Evolutionary conservation across 306 rosid genomes (phyloP).

Genomic region (Datisca glomerata): DNA sequence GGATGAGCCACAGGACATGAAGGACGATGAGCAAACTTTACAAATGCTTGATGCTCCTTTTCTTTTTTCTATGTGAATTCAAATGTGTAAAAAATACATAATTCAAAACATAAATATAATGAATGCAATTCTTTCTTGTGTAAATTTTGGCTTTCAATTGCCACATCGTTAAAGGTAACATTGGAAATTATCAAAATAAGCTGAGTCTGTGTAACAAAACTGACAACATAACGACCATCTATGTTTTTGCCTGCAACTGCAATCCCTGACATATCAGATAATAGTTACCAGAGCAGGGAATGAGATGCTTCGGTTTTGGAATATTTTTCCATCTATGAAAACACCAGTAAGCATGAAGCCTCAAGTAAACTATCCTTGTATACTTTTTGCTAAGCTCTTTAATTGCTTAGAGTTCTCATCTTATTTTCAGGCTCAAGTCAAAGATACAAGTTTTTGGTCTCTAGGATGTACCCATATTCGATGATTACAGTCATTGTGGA

Average conservation of each 20-base stretch:
- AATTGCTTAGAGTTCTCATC: too few species aligned
- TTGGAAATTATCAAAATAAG: too few species aligned
- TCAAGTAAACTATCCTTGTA: too few species aligned
- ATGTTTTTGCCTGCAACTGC: constrained; percentile 23
- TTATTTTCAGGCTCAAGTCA: constrained; percentile 54
- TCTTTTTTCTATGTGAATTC: too few species aligned
- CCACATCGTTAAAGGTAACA: too few species aligned
- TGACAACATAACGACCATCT: too few species aligned
- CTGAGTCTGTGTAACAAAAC: too few species aligned
- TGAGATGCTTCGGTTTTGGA: constrained; percentile 91
- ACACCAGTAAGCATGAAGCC: constrained; percentile 53
- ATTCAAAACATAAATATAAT: too few species aligned
- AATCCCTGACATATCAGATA: constrained; percentile 86
- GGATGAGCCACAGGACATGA: neutral
- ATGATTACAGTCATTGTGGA: too few species aligned
- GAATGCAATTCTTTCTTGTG: neutral
- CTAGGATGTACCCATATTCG: constrained; percentile 76
- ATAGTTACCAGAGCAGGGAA: constrained; percentile 99
- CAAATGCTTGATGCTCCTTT: neutral
- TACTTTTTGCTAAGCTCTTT: too few species aligned
- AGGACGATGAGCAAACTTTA: neutral
- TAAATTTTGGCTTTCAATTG: too few species aligned
- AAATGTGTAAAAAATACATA: neutral
- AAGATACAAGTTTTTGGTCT: constrained; percentile 87
- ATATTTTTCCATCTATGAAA: constrained; percentile 82